These are phyloP conservation scores for Amauroascus niger DNA, from an alignment of 2,329 filamentous ascomycete genomes.

Conservation along the genomic window DNA sequence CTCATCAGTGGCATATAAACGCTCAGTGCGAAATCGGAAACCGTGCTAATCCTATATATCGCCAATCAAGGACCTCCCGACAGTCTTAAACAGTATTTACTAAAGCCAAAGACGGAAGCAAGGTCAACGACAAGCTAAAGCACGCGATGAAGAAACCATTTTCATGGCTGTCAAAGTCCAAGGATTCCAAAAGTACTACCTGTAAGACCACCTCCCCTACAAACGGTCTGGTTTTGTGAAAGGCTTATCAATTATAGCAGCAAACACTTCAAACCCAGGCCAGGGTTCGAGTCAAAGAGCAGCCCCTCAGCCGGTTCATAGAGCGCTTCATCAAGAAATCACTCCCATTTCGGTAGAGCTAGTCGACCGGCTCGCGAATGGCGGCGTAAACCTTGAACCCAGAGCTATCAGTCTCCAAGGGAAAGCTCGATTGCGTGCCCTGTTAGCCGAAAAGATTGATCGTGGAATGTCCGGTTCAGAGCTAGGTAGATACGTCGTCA, in stretches of 20 bases:
- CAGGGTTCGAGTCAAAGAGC: not conserved
- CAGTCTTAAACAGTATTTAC: not conserved
- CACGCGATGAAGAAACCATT: not conserved
- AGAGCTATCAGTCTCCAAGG: constrained; percentile 4
- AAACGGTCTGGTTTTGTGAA: not conserved
- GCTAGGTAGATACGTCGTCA: constrained; percentile 15
- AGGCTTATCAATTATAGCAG: not conserved
- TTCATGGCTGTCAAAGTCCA: not conserved
- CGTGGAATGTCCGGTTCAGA: constrained; percentile 12
- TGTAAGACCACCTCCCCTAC: not conserved
- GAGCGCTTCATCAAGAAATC: not conserved
- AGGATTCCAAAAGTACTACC: not conserved
- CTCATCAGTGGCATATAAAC: no score
- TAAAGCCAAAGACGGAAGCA: not conserved
- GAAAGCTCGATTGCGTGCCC: not conserved
- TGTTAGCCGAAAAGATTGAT: constrained; percentile 4
- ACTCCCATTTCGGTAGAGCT: not conserved
- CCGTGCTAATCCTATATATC: not conserved
- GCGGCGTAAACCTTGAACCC: not conserved
- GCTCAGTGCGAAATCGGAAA: not conserved
- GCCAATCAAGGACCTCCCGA: not conserved
- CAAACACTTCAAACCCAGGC: no score
- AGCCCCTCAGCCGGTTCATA: not conserved
- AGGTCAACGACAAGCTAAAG: not conserved
- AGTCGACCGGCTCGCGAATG: not conserved